Percentiles rank a stretch among this genome's conserved stretches.
These are phyloP conservation scores for Globisporangium viniferum DNA, from an alignment of 352 stramenopile genomes.

Conservation along the genomic window DNA sequence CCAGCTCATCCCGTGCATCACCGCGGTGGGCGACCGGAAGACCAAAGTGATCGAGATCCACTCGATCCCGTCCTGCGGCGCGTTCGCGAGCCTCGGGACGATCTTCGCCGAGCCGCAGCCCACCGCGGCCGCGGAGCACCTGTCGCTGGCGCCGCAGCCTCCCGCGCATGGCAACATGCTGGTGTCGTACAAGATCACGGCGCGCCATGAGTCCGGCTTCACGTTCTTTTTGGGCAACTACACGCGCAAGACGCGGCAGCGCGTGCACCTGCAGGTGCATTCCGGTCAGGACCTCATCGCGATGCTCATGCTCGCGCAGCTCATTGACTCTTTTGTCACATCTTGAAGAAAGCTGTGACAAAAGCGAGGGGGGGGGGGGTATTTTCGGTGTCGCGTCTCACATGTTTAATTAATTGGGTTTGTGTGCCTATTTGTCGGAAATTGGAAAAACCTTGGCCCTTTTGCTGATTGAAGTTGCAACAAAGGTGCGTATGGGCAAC, in stretches of 20 bases:
- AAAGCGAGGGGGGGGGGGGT: not conserved
- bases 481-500: not conserved
- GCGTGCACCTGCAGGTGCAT: constrained; percentile 20
- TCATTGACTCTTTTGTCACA: constrained; percentile 18
- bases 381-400: not conserved
- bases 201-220: constrained; percentile 19
- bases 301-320: constrained; percentile 25
- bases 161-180: constrained; percentile 1
- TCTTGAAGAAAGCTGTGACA: constrained; percentile 5
- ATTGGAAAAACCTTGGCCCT: not conserved
- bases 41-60: constrained; percentile 14
- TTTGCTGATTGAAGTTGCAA: not conserved
- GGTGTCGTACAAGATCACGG: constrained; percentile 21
- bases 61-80: constrained; percentile 17
- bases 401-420: not conserved
- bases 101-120: constrained; percentile 16
- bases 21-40: constrained; percentile 13
- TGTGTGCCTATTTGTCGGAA: not conserved
- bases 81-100: constrained; percentile 19
- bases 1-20: constrained; percentile 23
- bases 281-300: constrained; percentile 26
- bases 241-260: constrained; percentile 16
- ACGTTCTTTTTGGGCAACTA: constrained; percentile 28
- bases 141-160: not conserved
- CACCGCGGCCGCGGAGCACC: not conserved